phyloP scores from a whole-genome alignment of 2,329 filamentous ascomycete species.

The Aspergillus latus region DNA sequence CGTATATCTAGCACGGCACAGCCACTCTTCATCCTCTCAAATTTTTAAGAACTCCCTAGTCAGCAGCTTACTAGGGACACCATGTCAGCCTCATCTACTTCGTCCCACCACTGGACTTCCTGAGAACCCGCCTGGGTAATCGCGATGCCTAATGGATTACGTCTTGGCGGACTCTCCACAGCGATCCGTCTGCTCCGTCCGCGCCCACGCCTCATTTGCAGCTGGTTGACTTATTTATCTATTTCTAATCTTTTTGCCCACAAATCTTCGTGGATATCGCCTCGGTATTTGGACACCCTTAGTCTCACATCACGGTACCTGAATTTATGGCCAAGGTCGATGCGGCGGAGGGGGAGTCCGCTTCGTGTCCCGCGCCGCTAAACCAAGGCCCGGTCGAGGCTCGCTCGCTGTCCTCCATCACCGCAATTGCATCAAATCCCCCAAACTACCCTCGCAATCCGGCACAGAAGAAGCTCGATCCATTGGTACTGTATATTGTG shows the following conservation, averaged over 20 bases:
- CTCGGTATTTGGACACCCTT: not conserved
- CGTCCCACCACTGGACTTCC: not conserved
- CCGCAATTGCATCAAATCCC: slow-evolving; percentile 78
- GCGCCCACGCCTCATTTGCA: slow-evolving; percentile 9
- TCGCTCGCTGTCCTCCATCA: slow-evolving; percentile 76
- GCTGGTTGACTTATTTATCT: slow-evolving; percentile 18
- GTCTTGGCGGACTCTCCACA: slow-evolving; percentile 16
- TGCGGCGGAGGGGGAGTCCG: slow-evolving; percentile 30
- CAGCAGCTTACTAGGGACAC: not conserved
- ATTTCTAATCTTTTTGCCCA: slow-evolving; percentile 10
- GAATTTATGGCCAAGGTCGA: slow-evolving; percentile 25
- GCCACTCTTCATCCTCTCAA: slow-evolving; percentile 3
- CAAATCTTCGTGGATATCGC: not conserved
- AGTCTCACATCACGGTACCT: not conserved
- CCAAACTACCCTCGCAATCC: slow-evolving; percentile 81
- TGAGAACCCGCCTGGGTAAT: not conserved
- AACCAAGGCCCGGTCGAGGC: slow-evolving; percentile 63
- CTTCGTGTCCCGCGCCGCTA: slow-evolving; percentile 26
- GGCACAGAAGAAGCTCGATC: slow-evolving; percentile 65
- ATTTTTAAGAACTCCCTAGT: not conserved
- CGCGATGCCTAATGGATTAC: slow-evolving; percentile 5
- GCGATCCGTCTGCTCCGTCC: slow-evolving; percentile 20
- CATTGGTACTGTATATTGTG: slow-evolving; percentile 85
- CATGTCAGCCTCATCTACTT: not conserved
- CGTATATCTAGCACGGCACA: not conserved